Evolutionary conservation across 129 eudicot species (phyloP).

Genomic region (Artemisia annua): DNA sequence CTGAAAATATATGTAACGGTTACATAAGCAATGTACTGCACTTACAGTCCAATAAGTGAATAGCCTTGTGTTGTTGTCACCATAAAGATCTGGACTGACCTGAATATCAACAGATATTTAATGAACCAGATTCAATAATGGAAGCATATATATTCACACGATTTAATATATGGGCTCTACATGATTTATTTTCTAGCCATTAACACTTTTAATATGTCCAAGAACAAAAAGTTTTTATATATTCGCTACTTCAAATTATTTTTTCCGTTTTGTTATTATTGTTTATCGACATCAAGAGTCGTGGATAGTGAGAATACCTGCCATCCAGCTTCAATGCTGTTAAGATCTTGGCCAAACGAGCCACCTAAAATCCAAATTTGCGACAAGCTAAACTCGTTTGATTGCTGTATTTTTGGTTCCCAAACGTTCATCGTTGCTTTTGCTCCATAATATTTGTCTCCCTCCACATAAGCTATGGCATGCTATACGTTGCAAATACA

Average conservation of each 20-base stretch:
- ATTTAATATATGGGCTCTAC: slow-evolving; percentile 13
- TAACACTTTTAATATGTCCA: slow-evolving; percentile 12
- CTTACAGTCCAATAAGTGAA: slow-evolving; percentile 99
- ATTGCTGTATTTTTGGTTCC: slow-evolving; percentile 93
- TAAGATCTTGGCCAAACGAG: slow-evolving; percentile 95
- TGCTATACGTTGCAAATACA: slow-evolving; percentile 51
- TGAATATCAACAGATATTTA: slow-evolving; percentile 38
- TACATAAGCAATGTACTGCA: slow-evolving; percentile 22
- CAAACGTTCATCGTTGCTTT: slow-evolving; percentile 92
- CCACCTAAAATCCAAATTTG: slow-evolving; percentile 92
- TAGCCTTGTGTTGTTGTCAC: slow-evolving; percentile 93
- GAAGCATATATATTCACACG: slow-evolving; percentile 17
- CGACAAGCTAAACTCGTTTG: slow-evolving; percentile 89
- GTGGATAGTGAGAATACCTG: slow-evolving; percentile 51
- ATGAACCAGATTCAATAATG: slow-evolving; percentile 25
- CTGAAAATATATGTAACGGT: too few species aligned
- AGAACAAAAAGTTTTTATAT: background rate
- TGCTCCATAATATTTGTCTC: slow-evolving; percentile 89
- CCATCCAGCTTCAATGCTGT: slow-evolving; percentile 99
- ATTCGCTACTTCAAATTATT: too few species aligned
- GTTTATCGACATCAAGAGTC: background rate
- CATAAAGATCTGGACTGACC: slow-evolving; percentile 99
- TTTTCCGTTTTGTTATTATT: too few species aligned
- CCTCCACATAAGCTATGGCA: slow-evolving; percentile 94
- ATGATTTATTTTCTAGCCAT: slow-evolving; percentile 23